phyloP scores from a whole-genome alignment of 768 basidiomycete species.

The Lanmaoa rubissima region DNA sequence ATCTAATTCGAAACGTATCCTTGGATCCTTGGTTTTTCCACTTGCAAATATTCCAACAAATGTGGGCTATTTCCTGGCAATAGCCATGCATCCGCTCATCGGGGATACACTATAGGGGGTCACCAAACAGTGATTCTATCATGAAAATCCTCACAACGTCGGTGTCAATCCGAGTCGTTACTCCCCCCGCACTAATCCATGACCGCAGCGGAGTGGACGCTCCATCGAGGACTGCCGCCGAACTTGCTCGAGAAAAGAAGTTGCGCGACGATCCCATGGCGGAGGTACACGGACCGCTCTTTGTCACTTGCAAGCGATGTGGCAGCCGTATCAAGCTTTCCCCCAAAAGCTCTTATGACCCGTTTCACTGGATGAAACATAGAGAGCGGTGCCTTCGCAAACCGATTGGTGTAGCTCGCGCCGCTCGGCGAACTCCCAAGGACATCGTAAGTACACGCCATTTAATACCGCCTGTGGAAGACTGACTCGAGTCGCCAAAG shows the following conservation, averaged over 20 bases:
- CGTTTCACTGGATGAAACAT: slow-evolving; percentile 67
- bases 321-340: slow-evolving; percentile 61
- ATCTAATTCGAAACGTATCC: not conserved
- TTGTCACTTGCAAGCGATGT: slow-evolving; percentile 57
- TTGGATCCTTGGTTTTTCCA: not conserved
- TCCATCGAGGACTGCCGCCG: slow-evolving; percentile 39
- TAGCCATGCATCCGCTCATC: slow-evolving; percentile 19
- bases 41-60: slow-evolving; percentile 3
- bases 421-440: slow-evolving; percentile 18
- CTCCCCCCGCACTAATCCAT: slow-evolving; percentile 10
- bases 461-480: not conserved
- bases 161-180: slow-evolving; percentile 5
- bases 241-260: slow-evolving; percentile 48
- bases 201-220: slow-evolving; percentile 23
- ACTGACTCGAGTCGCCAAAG: slow-evolving; percentile 15
- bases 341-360: slow-evolving; percentile 62
- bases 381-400: slow-evolving; percentile 57
- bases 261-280: slow-evolving; percentile 54
- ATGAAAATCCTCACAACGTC: slow-evolving; percentile 26
- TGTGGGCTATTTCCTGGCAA: slow-evolving; percentile 21
- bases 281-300: slow-evolving; percentile 47
- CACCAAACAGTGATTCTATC: slow-evolving; percentile 17
- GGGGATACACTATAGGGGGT: slow-evolving; percentile 25
- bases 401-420: slow-evolving; percentile 22
- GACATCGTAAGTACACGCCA: slow-evolving; percentile 20